These are phyloP conservation scores for Pezicula rhizophila DNA, from an alignment of 2,329 filamentous ascomycete species.

Conservation along the genomic window DNA sequence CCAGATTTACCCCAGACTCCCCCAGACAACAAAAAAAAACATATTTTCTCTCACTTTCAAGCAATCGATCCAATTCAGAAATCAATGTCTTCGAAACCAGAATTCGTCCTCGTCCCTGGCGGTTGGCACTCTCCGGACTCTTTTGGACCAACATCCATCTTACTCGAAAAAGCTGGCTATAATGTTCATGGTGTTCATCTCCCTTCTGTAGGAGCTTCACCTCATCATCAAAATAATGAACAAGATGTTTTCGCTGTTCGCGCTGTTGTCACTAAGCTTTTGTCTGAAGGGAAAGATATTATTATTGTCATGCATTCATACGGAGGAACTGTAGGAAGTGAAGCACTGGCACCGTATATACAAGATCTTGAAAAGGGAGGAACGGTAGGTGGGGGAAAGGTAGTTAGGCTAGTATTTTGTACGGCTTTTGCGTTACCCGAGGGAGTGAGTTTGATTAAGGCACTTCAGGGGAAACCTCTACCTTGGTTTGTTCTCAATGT, in stretches of 20 bases:
- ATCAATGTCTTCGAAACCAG: slow-evolving; percentile 14
- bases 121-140: slow-evolving; percentile 16
- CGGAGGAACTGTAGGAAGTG: slow-evolving; percentile 29
- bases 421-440: slow-evolving; percentile 12
- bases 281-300: slow-evolving; percentile 32
- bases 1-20: too few species aligned
- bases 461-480: slow-evolving; percentile 4
- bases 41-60: not conserved
- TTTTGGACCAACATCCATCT: slow-evolving; percentile 13
- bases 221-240: slow-evolving; percentile 15
- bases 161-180: slow-evolving; percentile 16
- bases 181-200: slow-evolving; percentile 12
- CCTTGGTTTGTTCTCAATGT: slow-evolving; percentile 14
- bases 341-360: slow-evolving; percentile 28
- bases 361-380: slow-evolving; percentile 22
- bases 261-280: slow-evolving; percentile 27
- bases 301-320: slow-evolving; percentile 35
- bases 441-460: slow-evolving; percentile 12
- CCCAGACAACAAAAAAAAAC: too few species aligned
- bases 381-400: slow-evolving; percentile 30
- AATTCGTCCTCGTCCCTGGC: slow-evolving; percentile 22
- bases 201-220: slow-evolving; percentile 11
- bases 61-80: not conserved
- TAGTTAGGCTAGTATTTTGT: slow-evolving; percentile 15
- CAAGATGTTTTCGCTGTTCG: slow-evolving; percentile 32